These are phyloP conservation scores for Alternaria sp. DNA, from an alignment of 2,329 filamentous ascomycete genomes.

Conservation along the genomic window DNA sequence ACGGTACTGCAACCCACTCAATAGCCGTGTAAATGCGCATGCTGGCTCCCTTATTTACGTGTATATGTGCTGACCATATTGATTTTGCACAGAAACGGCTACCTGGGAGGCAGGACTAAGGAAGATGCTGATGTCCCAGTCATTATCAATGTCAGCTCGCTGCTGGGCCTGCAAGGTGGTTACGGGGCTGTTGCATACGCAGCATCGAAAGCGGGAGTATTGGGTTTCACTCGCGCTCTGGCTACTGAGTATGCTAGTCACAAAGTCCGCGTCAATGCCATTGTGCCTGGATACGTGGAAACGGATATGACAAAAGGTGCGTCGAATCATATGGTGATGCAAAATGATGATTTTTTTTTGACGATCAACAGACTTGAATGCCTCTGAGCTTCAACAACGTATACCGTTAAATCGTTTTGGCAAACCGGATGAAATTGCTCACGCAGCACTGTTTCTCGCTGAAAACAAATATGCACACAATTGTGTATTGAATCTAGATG, in stretches of 20 bases:
- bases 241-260: slow-evolving; percentile 68
- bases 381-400: slow-evolving; percentile 49
- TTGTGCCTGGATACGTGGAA: slow-evolving; percentile 83
- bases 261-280: slow-evolving; percentile 78
- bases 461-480: slow-evolving; percentile 86
- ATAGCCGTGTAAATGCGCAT: background rate
- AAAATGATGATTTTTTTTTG: background rate
- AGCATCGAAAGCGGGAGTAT: slow-evolving; percentile 80
- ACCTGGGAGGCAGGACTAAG: slow-evolving; percentile 38
- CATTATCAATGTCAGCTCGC: slow-evolving; percentile 83
- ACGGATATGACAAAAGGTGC: slow-evolving; percentile 81
- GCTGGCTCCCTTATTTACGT: background rate
- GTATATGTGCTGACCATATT: background rate
- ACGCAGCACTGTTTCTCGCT: slow-evolving; percentile 80
- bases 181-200: slow-evolving; percentile 77
- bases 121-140: slow-evolving; percentile 45
- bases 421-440: slow-evolving; percentile 75
- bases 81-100: slow-evolving; percentile 7
- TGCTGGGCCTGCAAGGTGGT: slow-evolving; percentile 75
- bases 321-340: slow-evolving; percentile 3
- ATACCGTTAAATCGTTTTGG: slow-evolving; percentile 77
- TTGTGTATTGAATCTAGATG: slow-evolving; percentile 85
- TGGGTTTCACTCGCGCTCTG: slow-evolving; percentile 75
- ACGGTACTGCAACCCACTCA: slow-evolving; percentile 35
- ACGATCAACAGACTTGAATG: slow-evolving; percentile 48